Evolutionary conservation across 2,329 filamentous ascomycete genomes (phyloP), one percentile per base, ranked within the genome.

Genomic region (Colletotrichum paranaense): DNA sequence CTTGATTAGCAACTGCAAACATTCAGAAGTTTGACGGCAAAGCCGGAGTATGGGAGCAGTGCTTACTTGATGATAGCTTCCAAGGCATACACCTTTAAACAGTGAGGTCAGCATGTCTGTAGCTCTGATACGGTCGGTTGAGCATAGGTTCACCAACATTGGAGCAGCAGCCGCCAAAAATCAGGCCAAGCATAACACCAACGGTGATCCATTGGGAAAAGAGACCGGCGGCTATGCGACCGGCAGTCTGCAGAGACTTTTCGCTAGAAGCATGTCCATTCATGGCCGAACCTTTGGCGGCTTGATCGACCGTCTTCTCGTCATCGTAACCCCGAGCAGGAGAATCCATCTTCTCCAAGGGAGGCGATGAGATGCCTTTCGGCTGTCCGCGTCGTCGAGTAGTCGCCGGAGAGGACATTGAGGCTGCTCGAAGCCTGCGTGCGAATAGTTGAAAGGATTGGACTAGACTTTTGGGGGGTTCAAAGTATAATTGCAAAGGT

Each of bases 121-220:
- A 12, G 12, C 24, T 26, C 62, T 28, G 16, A 24, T 24, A n/a
- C 12, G 57, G 49, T 22, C 5, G 57, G 24, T 26, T 14, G n/a
- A 14, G 49, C 38, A 42, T 14, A 38, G 5, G 30, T 91, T 83
- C 86, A 95, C 42, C 30, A 28, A 73, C 95, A 88, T 98, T 98
- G 46, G 94, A 95, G 84, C 95, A 98, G 81, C 95, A 98, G 35
- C 97, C 97, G 64, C 97, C 97, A 82, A 99, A 98, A 73, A 99
- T 98, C 76, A 98, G 89, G 64, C 88, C 88, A 71, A 96, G 88
- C 89, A 97, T 97, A 70, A 88, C 86, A 26, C 88, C 86, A 58
- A 92, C 86, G 70, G 89, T 88, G 49, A 94, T 82, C 88, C 89
- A 92, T 81, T 88, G 88, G 38, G 90, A 89, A 72, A 92, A 88